Evolutionary conservation across 352 stramenopile species (phyloP).

Genomic region (Phytophthora idaei): DNA sequence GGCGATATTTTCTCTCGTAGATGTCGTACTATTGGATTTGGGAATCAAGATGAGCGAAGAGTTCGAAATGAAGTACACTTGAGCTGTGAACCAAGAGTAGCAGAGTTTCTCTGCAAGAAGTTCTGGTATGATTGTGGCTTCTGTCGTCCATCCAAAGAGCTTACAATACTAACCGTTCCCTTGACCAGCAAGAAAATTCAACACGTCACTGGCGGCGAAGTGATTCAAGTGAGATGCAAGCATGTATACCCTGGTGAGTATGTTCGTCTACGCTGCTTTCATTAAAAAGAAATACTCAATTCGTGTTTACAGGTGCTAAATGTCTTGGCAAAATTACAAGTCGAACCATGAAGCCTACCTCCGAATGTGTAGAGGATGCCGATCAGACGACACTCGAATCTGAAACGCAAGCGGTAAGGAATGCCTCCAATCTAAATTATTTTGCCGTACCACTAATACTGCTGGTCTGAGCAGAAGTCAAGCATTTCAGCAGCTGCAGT

Average conservation of each 20-base stretch:
- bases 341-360: not conserved
- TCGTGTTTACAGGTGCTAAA: not conserved
- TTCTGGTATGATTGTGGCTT: conserved; percentile 41
- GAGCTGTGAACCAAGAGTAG: conserved; percentile 52
- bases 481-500: not conserved
- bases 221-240: conserved; percentile 58
- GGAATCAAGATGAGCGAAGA: conserved; percentile 12
- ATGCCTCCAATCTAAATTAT: not conserved
- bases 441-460: not conserved
- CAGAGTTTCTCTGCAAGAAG: conserved; percentile 63
- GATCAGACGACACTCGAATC: not conserved
- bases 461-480: not conserved
- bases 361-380: not conserved
- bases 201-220: conserved; percentile 54
- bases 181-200: conserved; percentile 35
- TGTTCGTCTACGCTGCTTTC: not conserved
- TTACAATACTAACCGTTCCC: not conserved
- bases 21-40: not conserved
- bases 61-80: conserved; percentile 43
- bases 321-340: conserved; percentile 1
- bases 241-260: conserved; percentile 34
- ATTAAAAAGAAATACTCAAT: not conserved
- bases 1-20: conserved; percentile 36
- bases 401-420: not conserved
- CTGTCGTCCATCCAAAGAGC: not conserved